Evolutionary conservation across 169 alveolate genomes (phyloP).

Genomic region (Plasmodium knowlesi): DNA sequence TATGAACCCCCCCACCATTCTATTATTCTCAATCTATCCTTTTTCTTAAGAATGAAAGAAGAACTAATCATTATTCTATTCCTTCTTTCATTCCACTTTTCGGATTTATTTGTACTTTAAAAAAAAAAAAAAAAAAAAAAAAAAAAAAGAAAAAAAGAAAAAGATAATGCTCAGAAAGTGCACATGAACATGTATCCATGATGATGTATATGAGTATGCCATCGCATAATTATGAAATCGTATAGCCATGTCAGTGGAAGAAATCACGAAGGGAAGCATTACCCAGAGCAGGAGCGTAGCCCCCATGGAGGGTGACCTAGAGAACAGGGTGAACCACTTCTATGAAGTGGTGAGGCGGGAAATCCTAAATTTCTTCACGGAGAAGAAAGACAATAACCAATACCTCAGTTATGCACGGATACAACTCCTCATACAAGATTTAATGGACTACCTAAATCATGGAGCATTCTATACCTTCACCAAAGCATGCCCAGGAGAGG

Average conservation of each 20-base stretch:
- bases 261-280: neutral
- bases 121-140: neutral
- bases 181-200: no score
- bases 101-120: neutral
- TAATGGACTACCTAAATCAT: slow-evolving; percentile 4
- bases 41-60: no score
- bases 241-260: no score
- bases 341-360: slow-evolving; percentile 27
- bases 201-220: no score
- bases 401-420: slow-evolving; percentile 46
- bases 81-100: no score
- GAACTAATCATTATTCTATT: no score
- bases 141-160: no score
- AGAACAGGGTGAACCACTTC: slow-evolving; percentile 37
- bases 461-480: slow-evolving; percentile 30
- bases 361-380: slow-evolving; percentile 24
- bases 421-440: slow-evolving; percentile 14
- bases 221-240: no score
- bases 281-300: neutral
- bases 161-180: no score
- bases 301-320: slow-evolving; percentile 2
- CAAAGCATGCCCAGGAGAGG: neutral
- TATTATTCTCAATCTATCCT: no score
- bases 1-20: no score
- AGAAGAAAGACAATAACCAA: slow-evolving; percentile 28